Evolutionary conservation across 345 rosid genomes (phyloP), one percentile per base, ranked within the genome.

Genomic region (Brassica cretica): DNA sequence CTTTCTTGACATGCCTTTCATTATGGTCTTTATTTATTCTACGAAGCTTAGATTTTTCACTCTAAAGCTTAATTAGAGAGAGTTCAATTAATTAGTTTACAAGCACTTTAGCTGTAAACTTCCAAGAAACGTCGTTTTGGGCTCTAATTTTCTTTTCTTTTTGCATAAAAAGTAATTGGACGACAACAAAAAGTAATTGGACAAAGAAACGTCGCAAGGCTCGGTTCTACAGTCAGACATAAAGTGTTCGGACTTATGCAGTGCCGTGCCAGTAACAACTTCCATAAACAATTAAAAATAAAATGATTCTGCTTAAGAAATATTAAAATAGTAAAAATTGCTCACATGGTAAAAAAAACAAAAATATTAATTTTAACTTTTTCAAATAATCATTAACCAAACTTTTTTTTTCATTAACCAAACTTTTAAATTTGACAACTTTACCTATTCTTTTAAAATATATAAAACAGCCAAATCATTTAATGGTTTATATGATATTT

Each of bases 171-270:
- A 21, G 15, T 49, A 62, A 21, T n/a, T 62, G 1, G 69, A 76
- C 37, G 46, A 37, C 30, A 27, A 27, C n/a, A n/a, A 10, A 49
- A 70, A 21, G 15, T 46, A 62, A 21, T n/a, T 62, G 1, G 69
- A 76, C 37, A 61, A 37, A 37, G 68, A 76, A 32, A 46, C 33
- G 66, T 70, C 33, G 18, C 64, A 71, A 63, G 76, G 66, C 66
- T 77, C 41, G 66, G 58, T 64, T 71, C 66, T 64, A 71, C 6
- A 65, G 81, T 77, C 71, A 77, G 71, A 70, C 64, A 64, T 14
- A 64, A 77, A 55, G 33, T 62, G 27, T 77, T n/a, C 64, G 5
- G 3, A 51, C 41, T 41, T 72, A 39, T 15, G n/a, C 51, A 44
- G 6, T 46, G 15, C 55, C 55, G n/a, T 14, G 16, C 15, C 55